Evolutionary conservation across 352 stramenopile species (phyloP).

Genomic region (Globisporangium okanoganense): DNA sequence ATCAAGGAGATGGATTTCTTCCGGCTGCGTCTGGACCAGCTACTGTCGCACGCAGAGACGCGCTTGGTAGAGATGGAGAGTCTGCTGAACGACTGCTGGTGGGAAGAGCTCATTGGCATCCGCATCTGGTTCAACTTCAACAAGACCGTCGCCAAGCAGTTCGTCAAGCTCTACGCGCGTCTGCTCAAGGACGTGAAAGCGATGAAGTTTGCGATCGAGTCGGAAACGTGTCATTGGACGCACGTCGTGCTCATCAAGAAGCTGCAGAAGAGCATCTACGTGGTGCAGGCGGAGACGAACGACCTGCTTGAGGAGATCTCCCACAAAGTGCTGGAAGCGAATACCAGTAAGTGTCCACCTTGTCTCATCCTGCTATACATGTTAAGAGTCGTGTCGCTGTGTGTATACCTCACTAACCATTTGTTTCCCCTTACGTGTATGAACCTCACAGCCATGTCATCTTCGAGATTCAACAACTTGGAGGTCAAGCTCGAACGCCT

Average conservation of each 20-base stretch:
- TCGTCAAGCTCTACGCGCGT: slow-evolving; percentile 45
- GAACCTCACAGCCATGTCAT: slow-evolving; percentile 24
- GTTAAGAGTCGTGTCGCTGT: no score
- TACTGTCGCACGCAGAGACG: slow-evolving; percentile 28
- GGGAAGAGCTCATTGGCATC: slow-evolving; percentile 65
- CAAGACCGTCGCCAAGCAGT: slow-evolving; percentile 66
- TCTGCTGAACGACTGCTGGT: slow-evolving; percentile 64
- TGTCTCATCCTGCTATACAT: no score
- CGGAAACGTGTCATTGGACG: slow-evolving; percentile 56
- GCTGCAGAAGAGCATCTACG: slow-evolving; percentile 64
- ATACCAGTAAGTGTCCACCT: slow-evolving; percentile 22
- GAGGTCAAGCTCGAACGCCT: slow-evolving; percentile 48
- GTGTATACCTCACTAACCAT: no score
- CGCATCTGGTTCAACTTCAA: slow-evolving; percentile 60
- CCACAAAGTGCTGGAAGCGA: slow-evolving; percentile 18
- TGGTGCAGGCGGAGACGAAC: slow-evolving; percentile 59
- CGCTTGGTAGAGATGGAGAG: slow-evolving; percentile 44
- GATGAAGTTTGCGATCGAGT: slow-evolving; percentile 74
- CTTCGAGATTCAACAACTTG: slow-evolving; percentile 44
- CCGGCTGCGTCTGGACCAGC: slow-evolving; percentile 42
- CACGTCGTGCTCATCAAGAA: slow-evolving; percentile 59
- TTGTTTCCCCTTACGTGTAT: no score
- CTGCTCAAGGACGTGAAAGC: slow-evolving; percentile 51
- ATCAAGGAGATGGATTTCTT: slow-evolving; percentile 79
- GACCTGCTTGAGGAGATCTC: slow-evolving; percentile 71